These are phyloP conservation scores for Dactylonectria macrodidyma DNA, from an alignment of 2,329 filamentous ascomycete species.

Conservation along the genomic window DNA sequence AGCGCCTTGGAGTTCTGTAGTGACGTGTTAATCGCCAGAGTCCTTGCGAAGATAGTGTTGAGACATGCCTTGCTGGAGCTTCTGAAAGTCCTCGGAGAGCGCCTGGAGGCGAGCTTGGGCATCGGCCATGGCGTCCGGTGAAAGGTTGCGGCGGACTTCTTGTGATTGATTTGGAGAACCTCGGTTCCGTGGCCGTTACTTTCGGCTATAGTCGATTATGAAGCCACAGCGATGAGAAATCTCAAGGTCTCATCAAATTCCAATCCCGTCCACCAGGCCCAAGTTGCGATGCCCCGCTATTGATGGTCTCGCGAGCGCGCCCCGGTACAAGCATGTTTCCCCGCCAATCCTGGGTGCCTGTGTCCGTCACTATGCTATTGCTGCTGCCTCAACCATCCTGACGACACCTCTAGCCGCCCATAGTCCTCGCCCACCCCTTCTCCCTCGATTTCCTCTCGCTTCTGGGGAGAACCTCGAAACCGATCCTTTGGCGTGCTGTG, in stretches of 20 bases:
- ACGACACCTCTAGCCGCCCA: slow-evolving; percentile 3
- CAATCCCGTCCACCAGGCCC: slow-evolving; percentile 14
- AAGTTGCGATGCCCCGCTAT: slow-evolving; percentile 46
- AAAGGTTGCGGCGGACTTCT: not conserved
- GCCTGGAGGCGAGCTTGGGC: slow-evolving; percentile 83
- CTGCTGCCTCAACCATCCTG: slow-evolving; percentile 27
- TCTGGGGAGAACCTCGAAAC: slow-evolving; percentile 5
- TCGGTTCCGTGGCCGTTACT: slow-evolving; percentile 9
- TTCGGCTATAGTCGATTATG: not conserved
- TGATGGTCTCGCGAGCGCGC: slow-evolving; percentile 34
- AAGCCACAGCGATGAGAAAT: not conserved
- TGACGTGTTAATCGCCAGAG: slow-evolving; percentile 26
- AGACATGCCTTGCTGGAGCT: slow-evolving; percentile 82
- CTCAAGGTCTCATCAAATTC: slow-evolving; percentile 19
- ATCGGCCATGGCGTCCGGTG: slow-evolving; percentile 71
- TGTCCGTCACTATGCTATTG: slow-evolving; percentile 19
- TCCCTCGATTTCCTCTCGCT: slow-evolving; percentile 4
- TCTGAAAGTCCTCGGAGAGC: slow-evolving; percentile 89
- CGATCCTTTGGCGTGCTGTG: slow-evolving; percentile 22
- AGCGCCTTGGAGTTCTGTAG: slow-evolving; percentile 81
- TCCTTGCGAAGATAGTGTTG: not conserved
- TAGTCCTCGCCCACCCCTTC: slow-evolving; percentile 3
- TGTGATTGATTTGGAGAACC: not conserved
- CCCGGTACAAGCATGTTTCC: slow-evolving; percentile 58
- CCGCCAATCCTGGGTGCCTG: slow-evolving; percentile 52